Evolutionary conservation across 768 basidiomycete genomes (phyloP).

Genomic region (Kwoniella bestiolae): DNA sequence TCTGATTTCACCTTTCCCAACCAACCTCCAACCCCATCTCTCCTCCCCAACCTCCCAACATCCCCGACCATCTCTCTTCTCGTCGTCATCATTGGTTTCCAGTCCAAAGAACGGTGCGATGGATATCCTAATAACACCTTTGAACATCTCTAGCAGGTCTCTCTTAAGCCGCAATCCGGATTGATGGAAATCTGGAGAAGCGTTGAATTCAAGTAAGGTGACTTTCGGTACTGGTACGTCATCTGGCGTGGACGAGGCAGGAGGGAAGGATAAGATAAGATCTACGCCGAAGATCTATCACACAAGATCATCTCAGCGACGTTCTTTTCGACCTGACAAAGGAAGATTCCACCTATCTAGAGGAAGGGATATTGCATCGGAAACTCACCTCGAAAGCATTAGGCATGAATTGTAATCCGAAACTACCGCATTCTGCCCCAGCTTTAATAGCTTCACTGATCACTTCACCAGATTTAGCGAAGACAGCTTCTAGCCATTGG

Average conservation of each 20-base stretch:
- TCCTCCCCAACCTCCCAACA: conserved; percentile 38
- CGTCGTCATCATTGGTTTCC: conserved; percentile 28
- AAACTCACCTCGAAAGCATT: conserved; percentile 78
- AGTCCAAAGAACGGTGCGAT: conserved; percentile 66
- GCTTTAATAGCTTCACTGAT: conserved; percentile 84
- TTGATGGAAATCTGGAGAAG: conserved; percentile 93
- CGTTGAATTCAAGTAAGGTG: conserved; percentile 85
- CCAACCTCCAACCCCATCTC: conserved; percentile 40
- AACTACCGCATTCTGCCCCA: conserved; percentile 71
- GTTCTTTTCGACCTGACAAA: too few species aligned
- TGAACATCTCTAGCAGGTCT: conserved; percentile 80
- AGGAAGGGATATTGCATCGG: neutral
- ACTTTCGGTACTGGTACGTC: conserved; percentile 58
- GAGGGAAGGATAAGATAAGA: conserved; percentile 69
- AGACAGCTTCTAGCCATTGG: conserved; percentile 63
- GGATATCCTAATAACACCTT: conserved; percentile 69
- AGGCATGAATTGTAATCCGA: conserved; percentile 68
- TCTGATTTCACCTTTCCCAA: conserved; percentile 40
- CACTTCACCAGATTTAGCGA: conserved; percentile 67
- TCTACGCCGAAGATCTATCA: conserved; percentile 83
- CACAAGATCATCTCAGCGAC: neutral
- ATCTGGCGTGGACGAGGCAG: conserved; percentile 8
- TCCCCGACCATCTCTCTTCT: conserved; percentile 2
- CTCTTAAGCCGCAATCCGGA: conserved; percentile 81
- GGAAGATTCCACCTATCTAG: too few species aligned